phyloP scores from a whole-genome alignment of 2,329 filamentous ascomycete genomes.

The Exophiala calicioides region DNA sequence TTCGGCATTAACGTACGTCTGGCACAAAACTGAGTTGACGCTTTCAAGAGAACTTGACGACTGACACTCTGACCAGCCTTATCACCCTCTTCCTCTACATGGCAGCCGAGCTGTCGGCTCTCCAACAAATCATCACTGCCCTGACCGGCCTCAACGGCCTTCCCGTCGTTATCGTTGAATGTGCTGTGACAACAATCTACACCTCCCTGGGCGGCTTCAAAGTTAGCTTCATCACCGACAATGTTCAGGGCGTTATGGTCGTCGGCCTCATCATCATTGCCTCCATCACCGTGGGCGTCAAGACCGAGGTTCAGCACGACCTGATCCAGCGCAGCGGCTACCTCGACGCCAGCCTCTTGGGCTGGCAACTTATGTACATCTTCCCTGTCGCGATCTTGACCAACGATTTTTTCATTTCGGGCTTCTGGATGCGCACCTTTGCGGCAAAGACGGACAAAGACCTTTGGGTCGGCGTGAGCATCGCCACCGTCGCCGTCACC shows the following conservation, averaged over 20 bases:
- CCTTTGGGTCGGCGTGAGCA: conserved; percentile 70
- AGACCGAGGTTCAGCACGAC: conserved; percentile 69
- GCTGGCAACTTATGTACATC: conserved; percentile 85
- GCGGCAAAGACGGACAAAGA: conserved; percentile 76
- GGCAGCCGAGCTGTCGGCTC: conserved; percentile 77
- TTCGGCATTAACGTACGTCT: conserved; percentile 66
- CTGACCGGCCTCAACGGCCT: conserved; percentile 74
- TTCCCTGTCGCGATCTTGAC: conserved; percentile 77
- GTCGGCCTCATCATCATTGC: conserved; percentile 72
- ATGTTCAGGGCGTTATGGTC: conserved; percentile 78
- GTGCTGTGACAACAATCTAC: conserved; percentile 76
- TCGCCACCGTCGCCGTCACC: conserved; percentile 66
- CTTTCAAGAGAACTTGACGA: conserved; percentile 17
- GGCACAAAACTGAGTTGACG: background rate
- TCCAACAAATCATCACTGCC: conserved; percentile 74
- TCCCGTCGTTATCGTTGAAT: conserved; percentile 75
- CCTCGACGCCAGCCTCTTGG: conserved; percentile 68
- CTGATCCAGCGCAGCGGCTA: conserved; percentile 70
- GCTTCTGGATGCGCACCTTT: conserved; percentile 82
- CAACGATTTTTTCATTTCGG: conserved; percentile 84
- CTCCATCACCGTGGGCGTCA: conserved; percentile 73
- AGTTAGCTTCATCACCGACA: conserved; percentile 82
- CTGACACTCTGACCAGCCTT: conserved; percentile 51
- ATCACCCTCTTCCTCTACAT: conserved; percentile 85
- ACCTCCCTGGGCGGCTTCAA: conserved; percentile 81